Conservation (phyloP, 2,329 filamentous ascomycete genomes). For the Phyllosticta paracitricarpa region DNA sequence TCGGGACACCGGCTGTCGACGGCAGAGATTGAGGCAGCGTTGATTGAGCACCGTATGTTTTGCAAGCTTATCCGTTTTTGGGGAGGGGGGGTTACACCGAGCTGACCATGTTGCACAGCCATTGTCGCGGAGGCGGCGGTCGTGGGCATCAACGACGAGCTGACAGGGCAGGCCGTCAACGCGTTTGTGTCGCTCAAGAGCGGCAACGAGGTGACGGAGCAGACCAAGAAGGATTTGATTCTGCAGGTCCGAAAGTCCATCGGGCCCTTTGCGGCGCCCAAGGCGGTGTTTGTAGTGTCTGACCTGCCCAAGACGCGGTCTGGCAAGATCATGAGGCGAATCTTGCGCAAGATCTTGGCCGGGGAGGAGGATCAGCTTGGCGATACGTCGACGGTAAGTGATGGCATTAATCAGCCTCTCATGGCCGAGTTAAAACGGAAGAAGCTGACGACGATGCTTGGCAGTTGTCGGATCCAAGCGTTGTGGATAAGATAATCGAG, state of each 20-base stretch:
- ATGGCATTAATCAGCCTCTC: slow-evolving; percentile 1
- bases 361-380: slow-evolving; percentile 96
- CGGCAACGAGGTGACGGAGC: slow-evolving; percentile 62
- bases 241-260: slow-evolving; percentile 96
- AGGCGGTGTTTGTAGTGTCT: slow-evolving; percentile 80
- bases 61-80: neutral
- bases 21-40: slow-evolving; percentile 92
- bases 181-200: slow-evolving; percentile 93
- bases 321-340: slow-evolving; percentile 98
- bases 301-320: slow-evolving; percentile 95
- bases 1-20: slow-evolving; percentile 93
- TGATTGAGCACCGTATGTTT: slow-evolving; percentile 69
- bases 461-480: slow-evolving; percentile 79
- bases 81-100: neutral
- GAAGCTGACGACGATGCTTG: slow-evolving; percentile 7
- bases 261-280: slow-evolving; percentile 92
- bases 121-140: slow-evolving; percentile 89
- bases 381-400: slow-evolving; percentile 75
- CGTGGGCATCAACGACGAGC: slow-evolving; percentile 83
- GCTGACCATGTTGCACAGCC: slow-evolving; percentile 30
- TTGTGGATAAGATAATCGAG: slow-evolving; percentile 83
- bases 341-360: slow-evolving; percentile 92
- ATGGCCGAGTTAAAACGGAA: neutral
- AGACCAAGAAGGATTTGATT: slow-evolving; percentile 84
- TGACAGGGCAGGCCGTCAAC: slow-evolving; percentile 94